phyloP scores from a whole-genome alignment of 164 flowering plant genomes.

The Piper longum region DNA sequence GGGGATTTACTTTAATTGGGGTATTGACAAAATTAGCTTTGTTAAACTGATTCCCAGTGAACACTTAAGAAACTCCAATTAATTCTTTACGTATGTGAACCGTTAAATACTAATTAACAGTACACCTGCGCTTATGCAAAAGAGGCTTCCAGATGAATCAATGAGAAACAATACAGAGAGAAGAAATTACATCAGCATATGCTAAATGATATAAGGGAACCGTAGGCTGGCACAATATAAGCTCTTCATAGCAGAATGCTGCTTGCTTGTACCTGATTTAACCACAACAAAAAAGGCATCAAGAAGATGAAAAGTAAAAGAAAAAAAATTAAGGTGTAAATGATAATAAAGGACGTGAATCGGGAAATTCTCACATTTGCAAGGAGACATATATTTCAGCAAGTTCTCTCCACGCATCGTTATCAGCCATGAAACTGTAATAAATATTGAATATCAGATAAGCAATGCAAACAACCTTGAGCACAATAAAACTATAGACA shows the following conservation, averaged over 20 bases:
- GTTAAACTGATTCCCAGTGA: too few species aligned
- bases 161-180: neutral
- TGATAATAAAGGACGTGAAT: neutral
- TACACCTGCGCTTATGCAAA: neutral
- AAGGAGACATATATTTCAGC: slow-evolving; percentile 79
- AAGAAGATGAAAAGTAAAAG: neutral
- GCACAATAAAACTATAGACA: neutral
- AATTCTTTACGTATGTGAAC: too few species aligned
- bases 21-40: too few species aligned
- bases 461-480: slow-evolving; percentile 1
- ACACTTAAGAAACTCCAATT: too few species aligned
- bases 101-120: neutral
- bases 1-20: too few species aligned
- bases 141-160: neutral
- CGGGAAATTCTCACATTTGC: slow-evolving; percentile 55
- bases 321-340: neutral
- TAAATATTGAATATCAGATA: slow-evolving; percentile 4
- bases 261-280: slow-evolving; percentile 91
- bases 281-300: slow-evolving; percentile 1
- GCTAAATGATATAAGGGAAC: slow-evolving; percentile 74
- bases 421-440: slow-evolving; percentile 95
- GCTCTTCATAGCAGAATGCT: slow-evolving; percentile 93
- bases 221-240: slow-evolving; percentile 73
- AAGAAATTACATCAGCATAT: slow-evolving; percentile 80
- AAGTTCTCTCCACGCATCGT: slow-evolving; percentile 99